phyloP scores from a whole-genome alignment of 1,284 basidiomycete species.

The Microbotryum saponariae region DNA sequence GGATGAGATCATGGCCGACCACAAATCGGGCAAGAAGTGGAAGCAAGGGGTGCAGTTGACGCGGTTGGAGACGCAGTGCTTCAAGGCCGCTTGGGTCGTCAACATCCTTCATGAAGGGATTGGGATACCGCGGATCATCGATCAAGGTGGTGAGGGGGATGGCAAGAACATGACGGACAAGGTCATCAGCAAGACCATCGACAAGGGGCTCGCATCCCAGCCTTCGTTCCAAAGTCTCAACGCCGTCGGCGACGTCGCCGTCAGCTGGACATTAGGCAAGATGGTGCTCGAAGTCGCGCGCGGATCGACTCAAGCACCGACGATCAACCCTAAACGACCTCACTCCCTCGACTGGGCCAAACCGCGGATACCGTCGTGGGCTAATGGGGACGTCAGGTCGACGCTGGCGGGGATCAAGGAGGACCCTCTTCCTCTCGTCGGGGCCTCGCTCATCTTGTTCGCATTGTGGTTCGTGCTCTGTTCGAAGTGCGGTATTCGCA shows the following conservation, averaged over 20 bases:
- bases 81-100: slow-evolving; percentile 97
- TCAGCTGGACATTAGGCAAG: slow-evolving; percentile 96
- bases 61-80: slow-evolving; percentile 92
- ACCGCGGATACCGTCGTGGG: slow-evolving; percentile 23
- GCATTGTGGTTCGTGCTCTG: too few relatives aligned
- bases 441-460: not conserved
- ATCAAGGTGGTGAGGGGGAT: slow-evolving; percentile 59
- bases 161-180: slow-evolving; percentile 51
- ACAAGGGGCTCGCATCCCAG: slow-evolving; percentile 62
- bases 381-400: slow-evolving; percentile 11
- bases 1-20: slow-evolving; percentile 62
- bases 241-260: slow-evolving; percentile 80
- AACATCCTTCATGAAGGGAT: slow-evolving; percentile 96
- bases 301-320: slow-evolving; percentile 16
- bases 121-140: slow-evolving; percentile 82
- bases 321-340: not conserved
- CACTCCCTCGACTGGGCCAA: slow-evolving; percentile 14
- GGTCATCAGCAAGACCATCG: slow-evolving; percentile 62
- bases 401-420: slow-evolving; percentile 18
- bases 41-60: slow-evolving; percentile 60
- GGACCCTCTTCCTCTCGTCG: slow-evolving; percentile 13
- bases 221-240: slow-evolving; percentile 82
- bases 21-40: slow-evolving; percentile 51
- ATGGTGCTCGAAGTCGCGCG: slow-evolving; percentile 81
- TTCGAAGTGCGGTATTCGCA: too few relatives aligned